These are phyloP conservation scores for Russula earlei DNA, from an alignment of 768 basidiomycete genomes.

Conservation along the genomic window DNA sequence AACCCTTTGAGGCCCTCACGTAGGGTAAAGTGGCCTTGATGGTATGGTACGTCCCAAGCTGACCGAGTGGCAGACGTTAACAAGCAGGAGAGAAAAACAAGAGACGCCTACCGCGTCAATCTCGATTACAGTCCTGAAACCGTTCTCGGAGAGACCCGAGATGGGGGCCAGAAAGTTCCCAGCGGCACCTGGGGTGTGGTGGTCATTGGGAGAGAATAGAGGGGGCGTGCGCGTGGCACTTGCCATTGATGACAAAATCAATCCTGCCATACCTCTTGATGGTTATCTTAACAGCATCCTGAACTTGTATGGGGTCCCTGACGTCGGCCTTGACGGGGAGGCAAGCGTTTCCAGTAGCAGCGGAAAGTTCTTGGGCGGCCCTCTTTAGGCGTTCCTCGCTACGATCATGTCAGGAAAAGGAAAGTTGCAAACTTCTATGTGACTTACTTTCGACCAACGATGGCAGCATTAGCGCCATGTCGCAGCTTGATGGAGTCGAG, in stretches of 20 bases:
- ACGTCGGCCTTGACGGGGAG: conserved; percentile 76
- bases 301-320: conserved; percentile 59
- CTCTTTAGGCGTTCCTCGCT: conserved; percentile 65
- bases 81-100: background rate
- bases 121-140: conserved; percentile 85
- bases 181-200: conserved; percentile 58
- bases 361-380: conserved; percentile 62
- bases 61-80: conserved; percentile 8
- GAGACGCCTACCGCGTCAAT: conserved; percentile 65
- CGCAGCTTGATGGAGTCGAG: conserved; percentile 45
- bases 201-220: background rate
- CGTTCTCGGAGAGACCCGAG: conserved; percentile 75
- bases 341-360: conserved; percentile 60
- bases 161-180: conserved; percentile 94
- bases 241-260: conserved; percentile 93
- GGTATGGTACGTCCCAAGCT: conserved; percentile 92
- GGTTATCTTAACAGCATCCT: conserved; percentile 64
- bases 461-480: conserved; percentile 72
- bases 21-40: conserved; percentile 83
- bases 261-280: conserved; percentile 75
- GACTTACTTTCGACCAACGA: conserved; percentile 80
- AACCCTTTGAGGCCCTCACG: conserved; percentile 59
- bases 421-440: background rate
- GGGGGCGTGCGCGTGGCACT: conserved; percentile 18
- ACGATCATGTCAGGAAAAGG: conserved; percentile 1